Evolutionary conservation across 1,284 basidiomycete species (phyloP).

Genomic region (Marasmius fiardii): DNA sequence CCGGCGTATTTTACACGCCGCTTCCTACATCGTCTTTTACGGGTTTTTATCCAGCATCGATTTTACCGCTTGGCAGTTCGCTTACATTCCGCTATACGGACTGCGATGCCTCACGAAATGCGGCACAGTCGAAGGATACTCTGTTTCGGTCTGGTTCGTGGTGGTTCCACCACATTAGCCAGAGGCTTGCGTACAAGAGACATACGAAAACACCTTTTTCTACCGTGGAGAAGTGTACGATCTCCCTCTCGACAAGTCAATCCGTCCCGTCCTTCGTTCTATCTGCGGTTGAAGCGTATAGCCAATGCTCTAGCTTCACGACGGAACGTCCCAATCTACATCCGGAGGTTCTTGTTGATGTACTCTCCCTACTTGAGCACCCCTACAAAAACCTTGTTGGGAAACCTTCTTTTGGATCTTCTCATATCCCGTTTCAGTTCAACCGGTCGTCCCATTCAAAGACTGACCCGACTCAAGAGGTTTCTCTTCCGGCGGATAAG

Average conservation of each 20-base stretch:
- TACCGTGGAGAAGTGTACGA: neutral
- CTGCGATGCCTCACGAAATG: slow-evolving; percentile 11
- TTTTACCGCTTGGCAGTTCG: slow-evolving; percentile 25
- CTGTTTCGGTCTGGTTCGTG: slow-evolving; percentile 4
- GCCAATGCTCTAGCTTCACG: slow-evolving; percentile 29
- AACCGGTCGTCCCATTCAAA: slow-evolving; percentile 41
- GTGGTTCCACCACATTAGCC: slow-evolving; percentile 6
- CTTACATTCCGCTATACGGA: slow-evolving; percentile 21
- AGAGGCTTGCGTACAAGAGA: neutral
- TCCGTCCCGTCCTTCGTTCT: slow-evolving; percentile 15
- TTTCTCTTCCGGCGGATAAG: slow-evolving; percentile 35
- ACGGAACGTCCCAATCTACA: slow-evolving; percentile 34
- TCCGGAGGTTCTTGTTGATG: slow-evolving; percentile 36
- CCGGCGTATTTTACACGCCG: slow-evolving; percentile 33
- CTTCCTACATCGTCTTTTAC: slow-evolving; percentile 29
- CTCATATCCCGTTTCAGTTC: slow-evolving; percentile 28
- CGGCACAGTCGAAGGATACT: slow-evolving; percentile 24
- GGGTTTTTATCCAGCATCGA: slow-evolving; percentile 28
- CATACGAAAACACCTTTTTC: neutral
- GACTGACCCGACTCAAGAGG: slow-evolving; percentile 35
- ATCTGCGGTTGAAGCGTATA: slow-evolving; percentile 25
- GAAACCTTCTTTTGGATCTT: slow-evolving; percentile 54
- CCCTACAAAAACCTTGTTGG: slow-evolving; percentile 37
- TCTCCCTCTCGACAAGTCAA: slow-evolving; percentile 4
- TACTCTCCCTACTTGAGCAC: slow-evolving; percentile 25